Evolutionary conservation across 352 stramenopile species (phyloP).

Genomic region (Pythium sp.): DNA sequence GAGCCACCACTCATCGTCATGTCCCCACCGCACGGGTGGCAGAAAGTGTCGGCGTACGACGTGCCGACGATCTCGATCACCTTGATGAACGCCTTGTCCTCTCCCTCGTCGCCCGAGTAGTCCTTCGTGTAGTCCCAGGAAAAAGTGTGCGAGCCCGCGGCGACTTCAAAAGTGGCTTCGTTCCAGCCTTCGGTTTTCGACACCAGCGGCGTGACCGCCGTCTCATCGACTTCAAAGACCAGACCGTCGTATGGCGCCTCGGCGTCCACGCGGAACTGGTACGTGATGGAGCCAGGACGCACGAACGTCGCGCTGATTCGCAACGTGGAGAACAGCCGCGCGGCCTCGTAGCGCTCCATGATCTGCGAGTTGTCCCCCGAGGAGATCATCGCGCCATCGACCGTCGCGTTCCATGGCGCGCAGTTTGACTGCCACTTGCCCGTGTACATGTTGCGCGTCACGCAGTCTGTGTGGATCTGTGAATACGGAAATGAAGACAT

Average conservation of each 20-base stretch:
- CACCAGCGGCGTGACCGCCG: slow-evolving; percentile 43
- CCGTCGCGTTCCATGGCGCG: slow-evolving; percentile 59
- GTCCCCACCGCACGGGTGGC: slow-evolving; percentile 70
- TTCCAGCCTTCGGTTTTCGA: slow-evolving; percentile 72
- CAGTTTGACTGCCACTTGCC: slow-evolving; percentile 77
- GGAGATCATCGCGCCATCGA: slow-evolving; percentile 53
- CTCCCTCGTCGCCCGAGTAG: slow-evolving; percentile 61
- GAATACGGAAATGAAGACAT: neutral
- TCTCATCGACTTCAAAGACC: slow-evolving; percentile 71
- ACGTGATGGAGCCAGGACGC: slow-evolving; percentile 66
- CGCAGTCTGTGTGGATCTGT: slow-evolving; percentile 67
- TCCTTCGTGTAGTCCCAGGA: slow-evolving; percentile 84
- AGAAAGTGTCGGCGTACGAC: slow-evolving; percentile 66
- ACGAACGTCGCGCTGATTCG: slow-evolving; percentile 77
- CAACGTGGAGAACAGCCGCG: slow-evolving; percentile 70
- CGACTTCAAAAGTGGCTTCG: slow-evolving; percentile 54
- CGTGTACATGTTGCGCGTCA: slow-evolving; percentile 75
- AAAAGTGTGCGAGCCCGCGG: slow-evolving; percentile 61
- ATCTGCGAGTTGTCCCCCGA: slow-evolving; percentile 75
- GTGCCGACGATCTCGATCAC: slow-evolving; percentile 84
- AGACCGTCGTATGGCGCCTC: slow-evolving; percentile 75
- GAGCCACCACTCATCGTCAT: slow-evolving; percentile 76
- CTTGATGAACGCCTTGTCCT: slow-evolving; percentile 70
- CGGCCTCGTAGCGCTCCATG: slow-evolving; percentile 57
- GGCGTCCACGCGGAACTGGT: slow-evolving; percentile 73